Conservation (phyloP, 352 stramenopile genomes). For the Globisporangium barbulae region DNA sequence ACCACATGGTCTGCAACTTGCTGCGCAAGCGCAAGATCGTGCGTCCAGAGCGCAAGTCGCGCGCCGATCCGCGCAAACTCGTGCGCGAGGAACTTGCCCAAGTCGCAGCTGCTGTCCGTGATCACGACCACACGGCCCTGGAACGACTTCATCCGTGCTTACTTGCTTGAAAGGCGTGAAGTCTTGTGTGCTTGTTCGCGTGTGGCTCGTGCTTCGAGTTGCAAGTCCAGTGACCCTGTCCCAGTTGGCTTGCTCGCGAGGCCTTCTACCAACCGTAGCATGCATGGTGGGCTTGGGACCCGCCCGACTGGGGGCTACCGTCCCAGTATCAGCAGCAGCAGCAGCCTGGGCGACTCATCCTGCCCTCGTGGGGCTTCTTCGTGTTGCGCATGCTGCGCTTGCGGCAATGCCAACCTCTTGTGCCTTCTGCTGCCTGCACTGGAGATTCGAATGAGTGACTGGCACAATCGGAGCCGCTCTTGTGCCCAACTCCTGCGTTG, state of each 20-base stretch:
- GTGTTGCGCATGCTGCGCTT: too few species aligned
- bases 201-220: background rate
- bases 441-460: background rate
- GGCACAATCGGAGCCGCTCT: background rate
- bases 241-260: background rate
- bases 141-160: constrained; percentile 17
- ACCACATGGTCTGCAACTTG: background rate
- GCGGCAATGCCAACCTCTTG: too few species aligned
- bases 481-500: background rate
- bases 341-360: too few species aligned
- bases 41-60: constrained; percentile 18
- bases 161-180: too few species aligned
- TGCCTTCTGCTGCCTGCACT: too few species aligned
- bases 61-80: constrained; percentile 24
- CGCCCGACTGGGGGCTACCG: too few species aligned
- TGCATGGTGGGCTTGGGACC: background rate
- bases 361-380: too few species aligned
- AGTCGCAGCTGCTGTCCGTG: constrained; percentile 26
- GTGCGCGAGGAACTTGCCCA: constrained; percentile 29
- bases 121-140: constrained; percentile 35
- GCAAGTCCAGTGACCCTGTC: background rate
- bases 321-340: too few species aligned
- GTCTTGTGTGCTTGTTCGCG: background rate
- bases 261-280: background rate
- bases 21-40: constrained; percentile 6